Evolutionary conservation across 2,329 filamentous ascomycete genomes (phyloP), one percentile per base, ranked within the genome.

Genomic region (Colletotrichum paranaense): DNA sequence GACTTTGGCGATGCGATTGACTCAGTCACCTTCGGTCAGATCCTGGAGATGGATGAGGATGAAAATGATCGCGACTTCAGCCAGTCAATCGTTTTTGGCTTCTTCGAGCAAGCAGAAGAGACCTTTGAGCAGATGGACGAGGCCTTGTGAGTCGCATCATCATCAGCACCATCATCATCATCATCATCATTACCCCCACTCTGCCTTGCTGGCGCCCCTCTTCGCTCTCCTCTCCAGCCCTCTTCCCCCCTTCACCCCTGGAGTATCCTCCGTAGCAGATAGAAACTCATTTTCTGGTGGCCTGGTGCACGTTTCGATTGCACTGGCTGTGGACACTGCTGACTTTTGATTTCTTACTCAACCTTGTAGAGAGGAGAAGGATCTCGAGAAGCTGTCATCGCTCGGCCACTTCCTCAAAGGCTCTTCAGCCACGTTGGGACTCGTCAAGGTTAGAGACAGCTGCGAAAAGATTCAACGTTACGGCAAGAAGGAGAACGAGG

Each of bases 391-490:
- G 76, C 90, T 98, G 49, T 97, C 95, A 42, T 88, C 90, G 66
- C 91, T 98, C 38, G 97, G 97, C 55, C 97, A 99, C 85, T 99
- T 98, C 86, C 89, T 99, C 77, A 99, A 99, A 85, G 97, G 97
- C 73, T 98, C 96, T 7, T 98, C 96, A 9, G 96, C 97, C 52
- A 98, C 97, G 4, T 89, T 99, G 67, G 97, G 97, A 58, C 90
- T 98, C 68, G 92, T 90, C 79, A 97, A 97, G 83, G 93, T 99
- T 78, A 94, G 95, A 82, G 95, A 98, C 80, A 93, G 91, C 75
- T 99, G 97, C 85, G 95, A 98, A 85, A 95, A 97, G 87, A 98
- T 99, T 79, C 96, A 99, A 84, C 93, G 97, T 80, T 97, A 92
- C 81, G 96, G 96, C 77, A 93, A 93, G 79, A 88, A 90, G 78